These are phyloP conservation scores for Cardamine chenopodiifolia DNA, from an alignment of 345 rosid species.

Conservation along the genomic window DNA sequence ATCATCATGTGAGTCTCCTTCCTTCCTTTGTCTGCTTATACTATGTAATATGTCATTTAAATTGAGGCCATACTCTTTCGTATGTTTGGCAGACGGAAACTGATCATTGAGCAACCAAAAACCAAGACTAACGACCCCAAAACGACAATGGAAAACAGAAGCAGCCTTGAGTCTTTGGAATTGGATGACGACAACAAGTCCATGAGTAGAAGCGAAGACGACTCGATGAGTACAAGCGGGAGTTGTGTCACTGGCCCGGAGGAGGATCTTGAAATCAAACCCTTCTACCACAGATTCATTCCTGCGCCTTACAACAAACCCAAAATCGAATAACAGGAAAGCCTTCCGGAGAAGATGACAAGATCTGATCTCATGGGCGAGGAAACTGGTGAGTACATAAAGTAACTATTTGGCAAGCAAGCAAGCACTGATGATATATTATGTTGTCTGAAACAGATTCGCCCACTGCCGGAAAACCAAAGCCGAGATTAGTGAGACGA, in stretches of 20 bases:
- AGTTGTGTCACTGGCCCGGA: constrained; percentile 47
- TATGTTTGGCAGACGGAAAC: constrained; percentile 36
- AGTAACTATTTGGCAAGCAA: background rate
- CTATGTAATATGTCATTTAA: no score
- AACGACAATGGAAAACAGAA: constrained; percentile 23
- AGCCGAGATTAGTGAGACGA: constrained; percentile 70
- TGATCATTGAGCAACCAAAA: no score
- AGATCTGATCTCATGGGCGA: constrained; percentile 24
- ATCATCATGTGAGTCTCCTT: constrained; percentile 42
- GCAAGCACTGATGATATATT: background rate
- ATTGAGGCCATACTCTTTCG: no score
- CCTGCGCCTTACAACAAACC: constrained; percentile 58
- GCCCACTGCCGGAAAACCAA: constrained; percentile 45
- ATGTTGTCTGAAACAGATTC: constrained; percentile 23
- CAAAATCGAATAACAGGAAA: constrained; percentile 39
- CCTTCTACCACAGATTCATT: constrained; percentile 44
- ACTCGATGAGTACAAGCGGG: constrained; percentile 35
- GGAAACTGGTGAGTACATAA: constrained; percentile 8
- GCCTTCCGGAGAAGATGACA: constrained; percentile 36
- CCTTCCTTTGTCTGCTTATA: background rate
- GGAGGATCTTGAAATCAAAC: constrained; percentile 51
- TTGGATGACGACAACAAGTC: constrained; percentile 34
- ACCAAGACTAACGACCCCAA: no score
- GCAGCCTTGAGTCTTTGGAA: constrained; percentile 30
- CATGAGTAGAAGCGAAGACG: constrained; percentile 52